Evolutionary conservation across 257 asterid species (phyloP).

Genomic region (Plectranthus barbatus): DNA sequence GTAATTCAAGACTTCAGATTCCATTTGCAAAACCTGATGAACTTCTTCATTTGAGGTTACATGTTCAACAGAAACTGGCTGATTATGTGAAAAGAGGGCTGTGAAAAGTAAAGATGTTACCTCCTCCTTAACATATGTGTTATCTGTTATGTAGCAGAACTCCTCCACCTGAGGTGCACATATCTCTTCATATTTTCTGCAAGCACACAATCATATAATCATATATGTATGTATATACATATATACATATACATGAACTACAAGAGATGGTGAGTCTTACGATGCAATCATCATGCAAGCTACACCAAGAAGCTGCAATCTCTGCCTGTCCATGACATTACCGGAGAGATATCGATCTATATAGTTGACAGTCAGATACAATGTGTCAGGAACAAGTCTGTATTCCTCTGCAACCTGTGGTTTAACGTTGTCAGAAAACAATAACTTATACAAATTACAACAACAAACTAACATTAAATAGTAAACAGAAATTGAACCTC

Average conservation of each 20-base stretch:
- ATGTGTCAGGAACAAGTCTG: slow-evolving; percentile 86
- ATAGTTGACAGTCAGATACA: slow-evolving; percentile 78
- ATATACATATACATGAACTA: not conserved
- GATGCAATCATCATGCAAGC: slow-evolving; percentile 99
- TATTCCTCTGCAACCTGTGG: slow-evolving; percentile 82
- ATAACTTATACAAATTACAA: not conserved
- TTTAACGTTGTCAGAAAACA: slow-evolving; percentile 1
- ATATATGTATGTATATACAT: not conserved
- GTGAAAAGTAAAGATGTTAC: slow-evolving; percentile 16
- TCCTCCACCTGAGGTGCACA: slow-evolving; percentile 93
- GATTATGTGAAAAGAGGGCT: not conserved
- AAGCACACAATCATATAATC: not conserved
- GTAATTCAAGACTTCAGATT: slow-evolving; percentile 60
- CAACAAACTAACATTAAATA: not conserved
- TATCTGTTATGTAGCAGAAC: slow-evolving; percentile 88
- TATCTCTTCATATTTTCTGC: slow-evolving; percentile 91
- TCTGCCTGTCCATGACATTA: slow-evolving; percentile 72
- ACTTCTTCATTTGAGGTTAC: not conserved
- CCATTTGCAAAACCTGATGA: slow-evolving; percentile 78
- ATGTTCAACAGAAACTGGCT: not conserved
- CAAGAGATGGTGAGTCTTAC: slow-evolving; percentile 37
- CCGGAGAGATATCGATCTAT: slow-evolving; percentile 96
- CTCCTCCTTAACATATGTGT: slow-evolving; percentile 87
- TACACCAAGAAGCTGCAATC: slow-evolving; percentile 82
- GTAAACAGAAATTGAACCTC: slow-evolving; percentile 40